These are phyloP conservation scores for Puccinia coronata DNA, from an alignment of 1,284 basidiomycete species.

Conservation along the genomic window DNA sequence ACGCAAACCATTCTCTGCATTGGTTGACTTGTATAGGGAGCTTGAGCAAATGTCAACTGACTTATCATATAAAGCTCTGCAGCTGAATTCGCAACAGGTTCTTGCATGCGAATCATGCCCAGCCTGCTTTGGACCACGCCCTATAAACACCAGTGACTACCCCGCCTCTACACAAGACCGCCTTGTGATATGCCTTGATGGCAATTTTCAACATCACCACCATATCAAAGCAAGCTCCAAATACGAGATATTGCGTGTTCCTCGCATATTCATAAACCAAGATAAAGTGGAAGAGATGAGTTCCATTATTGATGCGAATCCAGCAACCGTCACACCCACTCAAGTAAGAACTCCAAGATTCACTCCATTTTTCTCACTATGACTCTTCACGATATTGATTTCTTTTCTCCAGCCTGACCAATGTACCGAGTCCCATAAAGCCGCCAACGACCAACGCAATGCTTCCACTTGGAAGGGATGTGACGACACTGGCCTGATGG, in stretches of 20 bases:
- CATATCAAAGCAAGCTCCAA: slow-evolving; percentile 6
- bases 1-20: neutral
- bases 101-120: neutral
- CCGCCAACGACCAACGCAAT: neutral
- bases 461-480: neutral
- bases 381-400: neutral
- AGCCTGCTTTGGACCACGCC: neutral
- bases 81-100: neutral
- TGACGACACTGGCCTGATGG: slow-evolving; percentile 5
- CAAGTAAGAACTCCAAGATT: no score
- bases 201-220: no score
- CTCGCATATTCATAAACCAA: neutral
- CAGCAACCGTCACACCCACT: no score
- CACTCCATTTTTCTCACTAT: no score
- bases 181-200: neutral
- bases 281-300: neutral
- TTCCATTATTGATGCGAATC: no score
- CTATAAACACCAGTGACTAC: neutral
- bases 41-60: neutral
- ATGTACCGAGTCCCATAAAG: neutral
- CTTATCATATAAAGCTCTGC: neutral
- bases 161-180: neutral
- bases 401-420: neutral
- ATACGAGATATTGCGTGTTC: neutral
- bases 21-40: neutral